Base-by-base conservation (phyloP, 1,139 yeast species). In the Hanseniaspora gamundiae region DNA sequence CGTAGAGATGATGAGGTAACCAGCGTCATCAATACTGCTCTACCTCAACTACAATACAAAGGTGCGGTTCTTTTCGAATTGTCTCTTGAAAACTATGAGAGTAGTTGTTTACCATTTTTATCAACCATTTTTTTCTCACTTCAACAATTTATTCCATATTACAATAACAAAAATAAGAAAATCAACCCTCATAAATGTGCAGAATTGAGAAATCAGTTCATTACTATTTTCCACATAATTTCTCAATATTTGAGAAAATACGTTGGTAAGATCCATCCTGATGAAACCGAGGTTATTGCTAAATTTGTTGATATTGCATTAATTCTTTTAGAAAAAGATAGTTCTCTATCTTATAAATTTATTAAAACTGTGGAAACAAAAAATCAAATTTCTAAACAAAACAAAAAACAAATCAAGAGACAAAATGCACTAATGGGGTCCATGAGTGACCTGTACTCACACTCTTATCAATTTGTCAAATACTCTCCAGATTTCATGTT, bases 391-490 rank as follows among this genome's bases (percentile, higher is more conserved):
- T 36, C 39, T 11, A 52, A 48, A 14, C 49, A 55, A 4, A 61
- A 60, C 27, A 56, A 64, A 42, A 68, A 68, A 49, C 69, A 69
- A 54, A 71, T 67, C 56, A 75, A 69, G 54, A 67, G 63, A 42
- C 61, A 59, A 40, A 65, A 66, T 21, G 53, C 71, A 0, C 69
- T 70, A 24, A 74, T 80, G 3, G 62, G 62, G 22, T 51, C 61
- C 2, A 62, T 81, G 51, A 74, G 93, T 3, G 95, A 85, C 63
- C 63, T 81, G 38, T 68, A 82, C 40, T 77, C 91, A 1, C 84
- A 82, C 57, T 72, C 81, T 29, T 76, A 74, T 42, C 64, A 76
- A 42, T 83, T 84, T 52, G 56, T 61, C 14, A 58, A 64, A 10
- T 58, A 67, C 2, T 69, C 77, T 5, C 65, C 78, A 1, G 40